A percentile compares a stretch with the other conserved stretches of the same genome.
Evolutionary conservation across 2,329 filamentous ascomycete genomes (phyloP).

Genomic region (Fusarium decemcellulare): DNA sequence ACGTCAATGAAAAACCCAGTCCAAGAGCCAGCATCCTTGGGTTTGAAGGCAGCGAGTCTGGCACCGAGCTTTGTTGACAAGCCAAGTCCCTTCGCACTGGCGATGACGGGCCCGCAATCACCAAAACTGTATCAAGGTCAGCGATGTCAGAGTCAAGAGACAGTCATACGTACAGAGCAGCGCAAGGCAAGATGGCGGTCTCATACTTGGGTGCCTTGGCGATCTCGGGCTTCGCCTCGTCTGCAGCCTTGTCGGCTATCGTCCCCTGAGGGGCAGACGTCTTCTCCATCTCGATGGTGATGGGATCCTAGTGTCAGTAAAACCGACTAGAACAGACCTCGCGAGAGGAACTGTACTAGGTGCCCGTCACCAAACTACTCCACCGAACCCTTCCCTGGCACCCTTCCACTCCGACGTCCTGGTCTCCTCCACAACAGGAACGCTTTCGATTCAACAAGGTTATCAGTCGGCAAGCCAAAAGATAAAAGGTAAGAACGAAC

Average conservation of each 20-base stretch:
- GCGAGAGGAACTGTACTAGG: no score
- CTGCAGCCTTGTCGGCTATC: no score
- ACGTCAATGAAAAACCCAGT: background rate
- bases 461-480: background rate
- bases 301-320: background rate
- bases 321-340: no score
- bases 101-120: slow-evolving; percentile 11
- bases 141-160: background rate
- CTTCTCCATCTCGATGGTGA: no score
- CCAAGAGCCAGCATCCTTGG: slow-evolving; percentile 2
- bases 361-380: no score
- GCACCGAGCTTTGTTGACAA: slow-evolving; percentile 1
- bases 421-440: background rate
- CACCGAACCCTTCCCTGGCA: background rate
- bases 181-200: background rate
- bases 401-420: background rate
- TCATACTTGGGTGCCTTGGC: no score
- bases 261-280: no score
- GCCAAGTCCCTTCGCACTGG: slow-evolving; percentile 5
- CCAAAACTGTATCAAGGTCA: background rate
- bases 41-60: background rate
- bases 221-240: no score
- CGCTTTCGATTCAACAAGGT: background rate
- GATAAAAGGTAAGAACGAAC: background rate
- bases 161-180: background rate